Conservation (phyloP, 73 alveolate genomes). For the Paramecium tetraurelia region DNA sequence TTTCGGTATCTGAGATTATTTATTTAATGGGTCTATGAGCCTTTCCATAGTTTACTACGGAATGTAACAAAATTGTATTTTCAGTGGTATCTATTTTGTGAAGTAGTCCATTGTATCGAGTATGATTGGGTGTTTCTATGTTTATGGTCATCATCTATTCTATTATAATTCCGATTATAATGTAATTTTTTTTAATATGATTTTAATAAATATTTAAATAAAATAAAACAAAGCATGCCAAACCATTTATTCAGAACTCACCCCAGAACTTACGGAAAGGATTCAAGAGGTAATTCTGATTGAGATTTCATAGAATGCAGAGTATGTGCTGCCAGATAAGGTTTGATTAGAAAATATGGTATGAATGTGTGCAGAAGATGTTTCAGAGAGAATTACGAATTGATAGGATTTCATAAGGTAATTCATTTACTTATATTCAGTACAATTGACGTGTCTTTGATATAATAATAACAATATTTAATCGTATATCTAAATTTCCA, state of each 20-base stretch:
- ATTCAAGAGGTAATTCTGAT: constrained; percentile 76
- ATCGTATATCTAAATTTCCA: neutral
- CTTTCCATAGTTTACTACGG: neutral
- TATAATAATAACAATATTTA: neutral
- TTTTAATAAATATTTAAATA: constrained; percentile 32
- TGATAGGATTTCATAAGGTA: constrained; percentile 76
- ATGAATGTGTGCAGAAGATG: constrained; percentile 92
- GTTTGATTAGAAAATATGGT: constrained; percentile 94
- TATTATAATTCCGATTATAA: neutral
- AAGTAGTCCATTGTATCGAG: neutral
- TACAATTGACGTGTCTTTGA: constrained; percentile 13
- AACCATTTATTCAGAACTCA: constrained; percentile 87
- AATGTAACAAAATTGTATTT: neutral
- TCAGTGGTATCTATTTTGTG: neutral
- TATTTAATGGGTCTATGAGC: neutral
- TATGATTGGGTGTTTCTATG: neutral
- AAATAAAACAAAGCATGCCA: constrained; percentile 72
- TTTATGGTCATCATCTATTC: neutral
- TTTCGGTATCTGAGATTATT: neutral
- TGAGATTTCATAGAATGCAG: constrained; percentile 75
- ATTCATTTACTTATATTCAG: neutral
- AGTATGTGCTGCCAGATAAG: constrained; percentile 89
- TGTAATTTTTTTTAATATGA: constrained; percentile 23
- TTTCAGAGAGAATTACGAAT: constrained; percentile 91
- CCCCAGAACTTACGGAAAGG: constrained; percentile 95